Percentiles rank a stretch among this genome's conserved stretches.
These are phyloP conservation scores for Tilletia setariae DNA, from an alignment of 1,284 basidiomycete species.

Conservation along the genomic window DNA sequence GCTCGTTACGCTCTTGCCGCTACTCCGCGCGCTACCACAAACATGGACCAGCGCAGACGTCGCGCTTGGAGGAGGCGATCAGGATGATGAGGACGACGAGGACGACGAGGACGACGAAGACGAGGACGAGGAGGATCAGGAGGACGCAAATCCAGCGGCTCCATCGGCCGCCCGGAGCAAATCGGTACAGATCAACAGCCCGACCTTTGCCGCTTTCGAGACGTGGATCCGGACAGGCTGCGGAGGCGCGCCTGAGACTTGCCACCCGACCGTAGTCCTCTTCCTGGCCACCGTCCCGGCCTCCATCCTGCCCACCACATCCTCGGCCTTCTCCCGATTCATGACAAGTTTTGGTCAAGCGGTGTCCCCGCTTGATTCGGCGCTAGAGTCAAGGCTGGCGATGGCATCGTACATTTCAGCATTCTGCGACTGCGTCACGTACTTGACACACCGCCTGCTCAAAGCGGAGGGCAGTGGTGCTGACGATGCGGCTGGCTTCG, in stretches of 20 bases:
- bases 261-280: conserved; percentile 73
- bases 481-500: conserved; percentile 23
- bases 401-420: conserved; percentile 66
- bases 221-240: conserved; percentile 72
- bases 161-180: background rate
- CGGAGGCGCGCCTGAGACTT: conserved; percentile 68
- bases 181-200: background rate
- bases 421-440: conserved; percentile 68
- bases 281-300: conserved; percentile 74
- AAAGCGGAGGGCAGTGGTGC: background rate
- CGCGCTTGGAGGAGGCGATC: conserved; percentile 24
- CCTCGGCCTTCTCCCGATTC: conserved; percentile 58
- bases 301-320: conserved; percentile 52
- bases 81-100: conserved; percentile 23
- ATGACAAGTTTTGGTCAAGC: conserved; percentile 75
- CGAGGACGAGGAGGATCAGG: conserved; percentile 21
- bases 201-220: conserved; percentile 59
- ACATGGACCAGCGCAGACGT: conserved; percentile 46
- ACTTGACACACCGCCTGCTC: conserved; percentile 56
- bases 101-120: conserved; percentile 25
- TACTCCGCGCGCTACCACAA: conserved; percentile 41
- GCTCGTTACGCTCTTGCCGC: conserved; percentile 38
- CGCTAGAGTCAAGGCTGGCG: conserved; percentile 56
- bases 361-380: conserved; percentile 61
- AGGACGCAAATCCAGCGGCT: background rate